Evolutionary conservation across 2,329 filamentous ascomycete genomes (phyloP).

Genomic region (Penicillium oxalicum): DNA sequence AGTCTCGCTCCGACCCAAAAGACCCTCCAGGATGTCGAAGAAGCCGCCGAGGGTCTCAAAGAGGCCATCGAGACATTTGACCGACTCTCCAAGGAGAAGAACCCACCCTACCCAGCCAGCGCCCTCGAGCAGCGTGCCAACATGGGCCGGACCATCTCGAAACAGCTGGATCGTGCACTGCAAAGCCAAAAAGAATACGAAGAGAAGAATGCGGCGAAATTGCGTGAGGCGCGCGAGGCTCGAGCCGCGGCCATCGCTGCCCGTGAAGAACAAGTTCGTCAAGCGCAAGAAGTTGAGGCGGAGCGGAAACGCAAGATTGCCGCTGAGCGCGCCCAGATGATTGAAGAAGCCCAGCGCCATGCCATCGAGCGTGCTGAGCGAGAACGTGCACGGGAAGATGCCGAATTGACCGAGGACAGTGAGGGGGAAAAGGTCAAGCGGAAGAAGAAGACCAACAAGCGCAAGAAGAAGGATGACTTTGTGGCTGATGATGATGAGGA

Average conservation of each 20-base stretch:
- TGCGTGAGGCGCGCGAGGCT: constrained; percentile 70
- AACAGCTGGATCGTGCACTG: constrained; percentile 80
- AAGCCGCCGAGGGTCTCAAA: constrained; percentile 73
- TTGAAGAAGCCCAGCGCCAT: constrained; percentile 66
- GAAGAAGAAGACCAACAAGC: constrained; percentile 55
- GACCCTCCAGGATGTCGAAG: constrained; percentile 71
- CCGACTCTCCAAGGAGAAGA: constrained; percentile 54
- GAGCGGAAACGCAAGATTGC: constrained; percentile 74
- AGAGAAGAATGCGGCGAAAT: constrained; percentile 81
- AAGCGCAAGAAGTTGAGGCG: constrained; percentile 61
- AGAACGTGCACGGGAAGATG: constrained; percentile 61
- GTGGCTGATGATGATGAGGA: constrained; percentile 41
- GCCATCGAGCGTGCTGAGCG: constrained; percentile 67
- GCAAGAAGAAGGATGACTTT: constrained; percentile 56
- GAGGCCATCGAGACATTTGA: constrained; percentile 69
- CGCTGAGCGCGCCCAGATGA: constrained; percentile 78
- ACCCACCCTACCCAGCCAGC: constrained; percentile 78
- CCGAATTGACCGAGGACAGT: constrained; percentile 78
- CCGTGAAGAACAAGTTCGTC: constrained; percentile 69
- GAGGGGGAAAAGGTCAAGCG: constrained; percentile 75
- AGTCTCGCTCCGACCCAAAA: constrained; percentile 68
- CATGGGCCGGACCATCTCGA: constrained; percentile 94
- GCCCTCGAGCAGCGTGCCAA: constrained; percentile 92
- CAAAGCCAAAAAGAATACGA: constrained; percentile 87
- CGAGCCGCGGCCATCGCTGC: constrained; percentile 73